Evolutionary conservation across 495 filamentous ascomycete species (phyloP), one percentile per base, ranked within the genome.

Genomic region (Cercophora scortea): DNA sequence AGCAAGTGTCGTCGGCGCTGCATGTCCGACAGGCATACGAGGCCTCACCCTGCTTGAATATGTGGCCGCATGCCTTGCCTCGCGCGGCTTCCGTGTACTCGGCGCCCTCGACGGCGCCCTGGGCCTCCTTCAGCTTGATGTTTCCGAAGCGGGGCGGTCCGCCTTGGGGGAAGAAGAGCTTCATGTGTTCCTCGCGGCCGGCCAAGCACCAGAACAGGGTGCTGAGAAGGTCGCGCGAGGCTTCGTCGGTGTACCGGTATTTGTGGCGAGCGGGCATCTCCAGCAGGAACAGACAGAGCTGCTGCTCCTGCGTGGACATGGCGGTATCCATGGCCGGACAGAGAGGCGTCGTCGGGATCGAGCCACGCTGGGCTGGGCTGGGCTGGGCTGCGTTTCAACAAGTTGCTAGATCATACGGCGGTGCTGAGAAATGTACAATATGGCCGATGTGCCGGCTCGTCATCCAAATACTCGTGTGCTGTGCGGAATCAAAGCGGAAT

Each of bases 41-140:
- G 40, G 90, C 89, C 71, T 98, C 93, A 2, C 91, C 93, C 32
- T 76, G 76, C 66, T 88, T 86, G 76, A 97, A 94, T 55, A 98
- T 97, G 73, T 98, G 93, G 8, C 93, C 93, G 64, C 93, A 98
- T n/a, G 88, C 83, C 66, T 92, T 95, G 46, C 93, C 93, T 59
- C 91, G 81, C 42, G 94, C 93, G 33, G 86, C 86, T 55, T 89
- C 88, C 46, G 88, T 94, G 67, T 97, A 98, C 65, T 98, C 93
- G 4, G 92, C 89, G 10, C 93, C 93, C 58, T 95, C 91, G 44
- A 86, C 76, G 8, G 89, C 87, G n/a, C 92, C 93, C 62, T 96
- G 94, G 17, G 90, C 90, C 50, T 85, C 81, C 38, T 84, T 77
- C 32, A 97, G 73, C 61, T 84, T 90, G 83, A 90, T 88, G 12